phyloP scores from a whole-genome alignment of 371 early-diverging fungal species.

The Mortierella sp. region DNA sequence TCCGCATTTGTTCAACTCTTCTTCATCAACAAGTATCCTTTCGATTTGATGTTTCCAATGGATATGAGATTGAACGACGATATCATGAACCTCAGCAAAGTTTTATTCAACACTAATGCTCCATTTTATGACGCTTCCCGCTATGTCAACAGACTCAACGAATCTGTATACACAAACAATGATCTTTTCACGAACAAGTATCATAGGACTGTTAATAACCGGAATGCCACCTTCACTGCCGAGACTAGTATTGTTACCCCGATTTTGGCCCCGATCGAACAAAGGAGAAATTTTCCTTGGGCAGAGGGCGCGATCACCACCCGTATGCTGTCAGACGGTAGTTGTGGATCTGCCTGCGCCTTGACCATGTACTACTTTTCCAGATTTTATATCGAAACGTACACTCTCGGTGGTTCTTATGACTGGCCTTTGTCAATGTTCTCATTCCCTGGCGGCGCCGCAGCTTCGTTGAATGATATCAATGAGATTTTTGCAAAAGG shows the following conservation, averaged over 20 bases:
- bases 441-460: slow-evolving; percentile 38
- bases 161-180: no score
- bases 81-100: slow-evolving; percentile 2
- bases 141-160: no score
- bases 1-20: slow-evolving; percentile 18
- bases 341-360: slow-evolving; percentile 46
- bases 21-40: slow-evolving; percentile 20
- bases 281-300: slow-evolving; percentile 25
- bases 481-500: background rate
- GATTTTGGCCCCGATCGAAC: background rate
- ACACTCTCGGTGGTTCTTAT: slow-evolving; percentile 25
- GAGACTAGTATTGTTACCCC: slow-evolving; percentile 8
- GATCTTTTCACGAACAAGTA: slow-evolving; percentile 9
- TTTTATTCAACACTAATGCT: background rate
- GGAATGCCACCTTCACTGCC: slow-evolving; percentile 2
- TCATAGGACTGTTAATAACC: slow-evolving; percentile 9
- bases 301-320: slow-evolving; percentile 21
- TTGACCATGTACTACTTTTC: slow-evolving; percentile 14
- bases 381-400: slow-evolving; percentile 14
- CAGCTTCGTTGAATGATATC: background rate
- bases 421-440: slow-evolving; percentile 25
- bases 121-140: slow-evolving; percentile 11
- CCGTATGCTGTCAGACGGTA: slow-evolving; percentile 37
- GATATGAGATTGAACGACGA: slow-evolving; percentile 23
- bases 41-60: slow-evolving; percentile 5